A percentile compares a stretch with the other conserved stretches of the same genome.
Evolutionary conservation across 2,329 filamentous ascomycete species (phyloP).

Genomic region (Hymenoscyphus scutula): DNA sequence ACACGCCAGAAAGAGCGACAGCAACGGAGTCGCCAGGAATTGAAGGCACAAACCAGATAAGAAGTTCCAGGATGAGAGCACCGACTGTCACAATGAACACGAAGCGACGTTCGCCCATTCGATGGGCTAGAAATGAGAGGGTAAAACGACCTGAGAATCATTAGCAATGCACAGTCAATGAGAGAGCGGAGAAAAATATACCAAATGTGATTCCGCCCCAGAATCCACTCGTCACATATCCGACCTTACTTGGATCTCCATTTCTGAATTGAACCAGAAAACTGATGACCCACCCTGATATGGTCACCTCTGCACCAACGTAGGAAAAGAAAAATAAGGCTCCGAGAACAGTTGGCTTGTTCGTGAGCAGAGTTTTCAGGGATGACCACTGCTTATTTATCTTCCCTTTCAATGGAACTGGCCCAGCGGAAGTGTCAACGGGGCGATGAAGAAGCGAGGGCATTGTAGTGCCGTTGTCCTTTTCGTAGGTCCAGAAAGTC

Average conservation of each 20-base stretch:
- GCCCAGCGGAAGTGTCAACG: conserved; percentile 38
- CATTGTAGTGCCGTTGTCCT: conserved; percentile 44
- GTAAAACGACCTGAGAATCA: conserved; percentile 57
- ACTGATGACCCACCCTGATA: conserved; percentile 81
- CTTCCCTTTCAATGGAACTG: not conserved
- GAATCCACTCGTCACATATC: conserved; percentile 72
- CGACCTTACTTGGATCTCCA: conserved; percentile 68
- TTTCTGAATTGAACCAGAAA: conserved; percentile 72
- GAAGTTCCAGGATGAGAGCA: conserved; percentile 57
- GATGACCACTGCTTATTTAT: conserved; percentile 32
- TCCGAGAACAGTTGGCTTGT: conserved; percentile 61
- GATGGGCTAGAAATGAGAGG: conserved; percentile 64
- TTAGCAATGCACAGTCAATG: too few species aligned
- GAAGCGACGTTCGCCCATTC: conserved; percentile 67
- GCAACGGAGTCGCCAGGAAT: conserved; percentile 64
- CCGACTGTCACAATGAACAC: conserved; percentile 61
- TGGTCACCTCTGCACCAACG: conserved; percentile 77
- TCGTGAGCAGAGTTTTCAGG: conserved; percentile 36
- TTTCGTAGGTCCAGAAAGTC: conserved; percentile 67
- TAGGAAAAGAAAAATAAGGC: conserved; percentile 81
- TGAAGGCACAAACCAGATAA: conserved; percentile 75
- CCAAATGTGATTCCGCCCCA: conserved; percentile 73
- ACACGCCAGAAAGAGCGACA: conserved; percentile 65
- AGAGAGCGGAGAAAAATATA: conserved; percentile 41
- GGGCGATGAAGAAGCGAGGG: conserved; percentile 48